Evolutionary conservation across 1,284 basidiomycete species (phyloP), one percentile per base, ranked within the genome.

Genomic region (Puccinia brachypodii): DNA sequence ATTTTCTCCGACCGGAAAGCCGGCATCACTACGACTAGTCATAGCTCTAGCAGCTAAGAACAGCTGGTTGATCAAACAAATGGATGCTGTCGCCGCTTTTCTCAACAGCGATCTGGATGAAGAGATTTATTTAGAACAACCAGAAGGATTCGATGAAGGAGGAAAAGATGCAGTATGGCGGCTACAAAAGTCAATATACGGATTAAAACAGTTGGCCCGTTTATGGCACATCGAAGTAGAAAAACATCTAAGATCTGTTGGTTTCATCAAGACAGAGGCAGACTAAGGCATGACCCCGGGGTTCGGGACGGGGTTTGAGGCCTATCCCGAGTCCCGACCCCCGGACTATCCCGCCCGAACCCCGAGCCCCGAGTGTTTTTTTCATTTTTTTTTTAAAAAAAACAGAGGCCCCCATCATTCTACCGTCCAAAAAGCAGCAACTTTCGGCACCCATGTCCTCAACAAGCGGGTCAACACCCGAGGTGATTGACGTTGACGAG

Each of bases 31-130:
- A 16, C 69, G 83, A 19, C 40, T 82, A 31, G 19, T 83, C 40
- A 47, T 83, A 31, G 36, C 83, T 14, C 75, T 83, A 19, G 82
- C 74, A 4, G 82, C 77, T 22, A 58, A 19, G 16, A 53, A 73
- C 19, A 44, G 77, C 56, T 80, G 77, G 42, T 33, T 66, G 19
- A 22, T 83, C 36, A 28, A 53, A 22, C 78, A 81, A 62, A 71
- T 42, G 19, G 83, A 83, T 42, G 42, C 83, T 33, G 77, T 81
- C 38, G 69, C 69, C 6, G 82, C 82, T 13, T 83, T 82, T 74
- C 80, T 83, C 56, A 66, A 80, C 40, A 75, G 47, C 19, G 68
- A 58, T 33, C 81, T 83, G 42, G 72, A 76, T 47, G 74, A 82
- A 56, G 64, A 68, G 9, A 68, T 68, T 22, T 31, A 22, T 9